Evolutionary conservation across 1,284 basidiomycete species (phyloP).

Genomic region (Trametes hirsuta): DNA sequence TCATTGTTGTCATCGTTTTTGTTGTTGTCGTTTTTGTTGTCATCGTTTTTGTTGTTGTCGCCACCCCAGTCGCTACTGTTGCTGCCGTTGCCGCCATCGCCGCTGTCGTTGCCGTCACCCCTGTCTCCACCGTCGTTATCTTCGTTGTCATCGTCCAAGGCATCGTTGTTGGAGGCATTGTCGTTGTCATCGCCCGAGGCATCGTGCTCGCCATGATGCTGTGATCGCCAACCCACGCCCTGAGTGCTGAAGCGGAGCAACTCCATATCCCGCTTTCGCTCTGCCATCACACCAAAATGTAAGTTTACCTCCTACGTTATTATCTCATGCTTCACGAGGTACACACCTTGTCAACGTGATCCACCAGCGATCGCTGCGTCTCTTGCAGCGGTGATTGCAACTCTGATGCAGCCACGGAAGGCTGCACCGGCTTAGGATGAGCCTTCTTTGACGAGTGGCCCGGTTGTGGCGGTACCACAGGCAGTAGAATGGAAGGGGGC

Average conservation of each 20-base stretch:
- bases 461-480: constrained; percentile 60
- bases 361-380: constrained; percentile 80
- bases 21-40: too few relatives aligned
- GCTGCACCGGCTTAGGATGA: constrained; percentile 20
- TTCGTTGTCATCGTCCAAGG: too few relatives aligned
- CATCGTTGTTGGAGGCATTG: too few relatives aligned
- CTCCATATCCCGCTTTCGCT: constrained; percentile 43
- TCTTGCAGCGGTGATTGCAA: constrained; percentile 86
- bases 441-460: constrained; percentile 37
- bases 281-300: constrained; percentile 73
- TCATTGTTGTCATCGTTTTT: constrained; percentile 60
- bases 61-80: too few relatives aligned
- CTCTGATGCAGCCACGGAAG: constrained; percentile 51
- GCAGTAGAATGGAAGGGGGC: constrained; percentile 50
- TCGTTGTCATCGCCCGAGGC: too few relatives aligned
- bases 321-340: too few relatives aligned
- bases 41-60: too few relatives aligned
- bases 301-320: too few relatives aligned
- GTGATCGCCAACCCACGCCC: constrained; percentile 26
- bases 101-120: too few relatives aligned
- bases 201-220: constrained; percentile 43
- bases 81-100: too few relatives aligned
- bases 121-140: too few relatives aligned
- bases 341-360: constrained; percentile 86
- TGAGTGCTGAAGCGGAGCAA: constrained; percentile 28